These are phyloP conservation scores for Geotrichum europaeum DNA, from an alignment of 1,139 yeast species.

Conservation along the genomic window DNA sequence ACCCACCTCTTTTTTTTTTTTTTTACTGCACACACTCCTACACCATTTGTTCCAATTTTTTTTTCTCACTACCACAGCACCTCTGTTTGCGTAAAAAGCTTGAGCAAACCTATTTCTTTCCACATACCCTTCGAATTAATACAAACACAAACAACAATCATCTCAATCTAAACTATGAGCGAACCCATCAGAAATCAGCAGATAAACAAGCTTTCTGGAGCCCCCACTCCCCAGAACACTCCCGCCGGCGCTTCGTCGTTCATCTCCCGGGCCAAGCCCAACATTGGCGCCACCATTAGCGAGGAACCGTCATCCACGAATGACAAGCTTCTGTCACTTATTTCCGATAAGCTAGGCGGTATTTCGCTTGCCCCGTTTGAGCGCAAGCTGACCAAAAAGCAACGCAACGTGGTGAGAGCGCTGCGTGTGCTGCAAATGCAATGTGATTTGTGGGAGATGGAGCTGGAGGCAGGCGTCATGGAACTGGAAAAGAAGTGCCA, in stretches of 20 bases:
- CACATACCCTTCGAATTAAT: too few species aligned
- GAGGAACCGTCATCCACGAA: neutral
- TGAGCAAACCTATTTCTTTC: too few species aligned
- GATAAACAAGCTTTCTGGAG: conserved; percentile 74
- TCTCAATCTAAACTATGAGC: conserved; percentile 40
- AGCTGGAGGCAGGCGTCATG: conserved; percentile 83
- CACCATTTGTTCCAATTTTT: too few species aligned
- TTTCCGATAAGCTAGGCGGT: conserved; percentile 65
- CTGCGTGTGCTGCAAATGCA: conserved; percentile 74
- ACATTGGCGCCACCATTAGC: conserved; percentile 18
- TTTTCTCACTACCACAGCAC: too few species aligned
- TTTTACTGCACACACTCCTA: too few species aligned
- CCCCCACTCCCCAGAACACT: conserved; percentile 98
- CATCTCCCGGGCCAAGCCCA: conserved; percentile 40
- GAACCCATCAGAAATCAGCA: conserved; percentile 59
- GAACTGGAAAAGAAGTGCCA: conserved; percentile 79
- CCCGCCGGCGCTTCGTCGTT: conserved; percentile 84
- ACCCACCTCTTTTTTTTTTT: too few species aligned
- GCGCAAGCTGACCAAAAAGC: neutral
- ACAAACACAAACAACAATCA: neutral
- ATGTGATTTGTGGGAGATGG: conserved; percentile 79
- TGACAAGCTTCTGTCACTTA: neutral
- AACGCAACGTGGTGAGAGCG: conserved; percentile 57
- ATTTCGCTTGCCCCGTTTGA: conserved; percentile 19
- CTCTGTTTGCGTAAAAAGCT: too few species aligned